phyloP scores from a whole-genome alignment of 352 stramenopile genomes.

The Phytophthora kernoviae region DNA sequence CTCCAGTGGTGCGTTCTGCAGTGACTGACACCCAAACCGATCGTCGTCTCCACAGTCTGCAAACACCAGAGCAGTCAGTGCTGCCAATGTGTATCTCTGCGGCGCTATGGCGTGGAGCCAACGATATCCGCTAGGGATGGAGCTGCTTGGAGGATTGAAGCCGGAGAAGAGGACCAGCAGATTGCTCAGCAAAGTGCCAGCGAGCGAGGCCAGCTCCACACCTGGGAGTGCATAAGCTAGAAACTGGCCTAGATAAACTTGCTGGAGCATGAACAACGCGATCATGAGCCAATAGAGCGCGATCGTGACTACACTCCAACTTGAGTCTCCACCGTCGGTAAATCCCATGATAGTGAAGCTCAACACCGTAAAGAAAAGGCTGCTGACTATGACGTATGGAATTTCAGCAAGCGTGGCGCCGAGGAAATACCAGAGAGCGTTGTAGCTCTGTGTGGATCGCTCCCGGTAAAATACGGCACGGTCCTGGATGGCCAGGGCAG shows the following conservation, averaged over 20 bases:
- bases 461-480: slow-evolving; percentile 72
- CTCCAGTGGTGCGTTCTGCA: slow-evolving; percentile 17
- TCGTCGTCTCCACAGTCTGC: slow-evolving; percentile 14
- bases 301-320: slow-evolving; percentile 19
- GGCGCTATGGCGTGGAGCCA: slow-evolving; percentile 30
- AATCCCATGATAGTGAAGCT: slow-evolving; percentile 50
- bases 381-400: slow-evolving; percentile 39
- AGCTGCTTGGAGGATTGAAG: slow-evolving; percentile 33
- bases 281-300: slow-evolving; percentile 34
- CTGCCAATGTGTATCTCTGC: slow-evolving; percentile 22
- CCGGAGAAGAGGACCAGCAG: slow-evolving; percentile 49
- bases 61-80: slow-evolving; percentile 18
- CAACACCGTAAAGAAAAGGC: slow-evolving; percentile 36
- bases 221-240: slow-evolving; percentile 26
- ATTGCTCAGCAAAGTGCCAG: slow-evolving; percentile 30
- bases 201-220: slow-evolving; percentile 28
- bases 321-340: slow-evolving; percentile 26
- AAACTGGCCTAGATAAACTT: slow-evolving; percentile 40
- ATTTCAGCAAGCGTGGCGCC: slow-evolving; percentile 77
- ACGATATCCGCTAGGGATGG: slow-evolving; percentile 26
- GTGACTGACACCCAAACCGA: slow-evolving; percentile 15
- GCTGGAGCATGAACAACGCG: slow-evolving; percentile 25
- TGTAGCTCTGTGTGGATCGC: slow-evolving; percentile 81
- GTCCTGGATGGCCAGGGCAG: slow-evolving; percentile 85
- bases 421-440: slow-evolving; percentile 59